These are phyloP conservation scores for Rhizomucor miehei DNA, from an alignment of 371 early-diverging fungal species.

Conservation along the genomic window DNA sequence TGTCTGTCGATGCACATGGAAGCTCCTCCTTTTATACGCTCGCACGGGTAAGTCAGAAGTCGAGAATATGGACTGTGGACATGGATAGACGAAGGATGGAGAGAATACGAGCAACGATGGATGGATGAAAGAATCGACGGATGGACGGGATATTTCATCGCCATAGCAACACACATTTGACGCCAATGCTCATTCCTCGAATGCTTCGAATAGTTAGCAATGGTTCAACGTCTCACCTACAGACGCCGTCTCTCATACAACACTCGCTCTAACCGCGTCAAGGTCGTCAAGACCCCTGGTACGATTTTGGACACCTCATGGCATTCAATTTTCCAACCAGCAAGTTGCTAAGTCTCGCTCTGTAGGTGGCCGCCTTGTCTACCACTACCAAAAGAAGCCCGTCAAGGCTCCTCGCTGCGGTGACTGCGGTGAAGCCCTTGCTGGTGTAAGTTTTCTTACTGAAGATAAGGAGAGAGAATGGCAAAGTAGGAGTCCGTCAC, in stretches of 20 bases:
- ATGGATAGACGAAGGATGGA: too few species aligned
- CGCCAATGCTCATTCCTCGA: neutral
- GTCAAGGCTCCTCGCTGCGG: constrained; percentile 94
- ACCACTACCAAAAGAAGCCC: constrained; percentile 92
- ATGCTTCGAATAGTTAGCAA: constrained; percentile 22
- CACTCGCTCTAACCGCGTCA: constrained; percentile 97
- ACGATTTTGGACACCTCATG: constrained; percentile 7
- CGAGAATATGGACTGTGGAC: too few species aligned
- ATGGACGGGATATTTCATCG: too few species aligned
- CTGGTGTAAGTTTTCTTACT: constrained; percentile 69
- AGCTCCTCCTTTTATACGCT: too few species aligned
- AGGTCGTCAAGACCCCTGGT: constrained; percentile 97
- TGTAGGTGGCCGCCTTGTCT: constrained; percentile 86
- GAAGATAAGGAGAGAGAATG: neutral
- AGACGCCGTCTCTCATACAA: constrained; percentile 97
- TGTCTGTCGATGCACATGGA: too few species aligned
- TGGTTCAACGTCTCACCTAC: constrained; percentile 96
- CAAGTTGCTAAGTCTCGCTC: constrained; percentile 1
- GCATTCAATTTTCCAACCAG: neutral
- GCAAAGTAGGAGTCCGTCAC: constrained; percentile 1
- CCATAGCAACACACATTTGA: too few species aligned
- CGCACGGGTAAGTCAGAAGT: too few species aligned
- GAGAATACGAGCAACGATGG: too few species aligned
- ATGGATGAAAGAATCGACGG: too few species aligned
- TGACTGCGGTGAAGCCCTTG: constrained; percentile 90